Conservation (phyloP, 768 basidiomycete genomes). For the Peribolospora baueri region DNA sequence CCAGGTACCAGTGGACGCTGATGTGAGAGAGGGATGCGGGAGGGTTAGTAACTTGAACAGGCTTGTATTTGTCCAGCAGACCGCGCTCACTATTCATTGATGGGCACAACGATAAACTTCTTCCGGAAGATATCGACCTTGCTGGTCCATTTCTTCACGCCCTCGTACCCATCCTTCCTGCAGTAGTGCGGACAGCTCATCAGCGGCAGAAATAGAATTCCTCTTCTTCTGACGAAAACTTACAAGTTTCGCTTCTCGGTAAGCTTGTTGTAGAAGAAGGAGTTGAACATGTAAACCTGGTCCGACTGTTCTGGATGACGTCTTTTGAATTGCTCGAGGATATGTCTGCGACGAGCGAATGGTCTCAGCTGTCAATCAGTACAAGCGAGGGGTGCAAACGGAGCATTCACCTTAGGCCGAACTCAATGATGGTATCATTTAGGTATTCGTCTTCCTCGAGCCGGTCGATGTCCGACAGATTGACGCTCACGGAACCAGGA, state of each 20-base stretch:
- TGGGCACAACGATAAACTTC: constrained; percentile 79
- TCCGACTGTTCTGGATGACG: constrained; percentile 37
- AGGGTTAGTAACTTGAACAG: background rate
- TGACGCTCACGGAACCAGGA: constrained; percentile 57
- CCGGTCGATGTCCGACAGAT: constrained; percentile 47
- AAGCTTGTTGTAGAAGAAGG: constrained; percentile 93
- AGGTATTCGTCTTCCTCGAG: constrained; percentile 59
- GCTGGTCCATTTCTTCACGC: constrained; percentile 80
- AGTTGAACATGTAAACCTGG: constrained; percentile 74
- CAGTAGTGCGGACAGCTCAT: background rate
- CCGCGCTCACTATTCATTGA: constrained; percentile 65
- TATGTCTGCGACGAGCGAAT: constrained; percentile 28
- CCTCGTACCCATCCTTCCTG: constrained; percentile 29
- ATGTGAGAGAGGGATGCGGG: background rate
- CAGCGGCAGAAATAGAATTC: background rate
- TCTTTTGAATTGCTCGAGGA: constrained; percentile 36
- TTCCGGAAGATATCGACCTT: constrained; percentile 71
- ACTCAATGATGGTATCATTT: constrained; percentile 91
- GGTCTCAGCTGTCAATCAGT: background rate
- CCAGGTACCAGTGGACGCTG: constrained; percentile 93
- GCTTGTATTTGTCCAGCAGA: background rate
- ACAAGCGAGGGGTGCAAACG: background rate
- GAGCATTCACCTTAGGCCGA: constrained; percentile 59
- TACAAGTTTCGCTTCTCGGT: constrained; percentile 27
- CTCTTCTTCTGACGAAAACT: background rate